These are phyloP conservation scores for Cladosporium velox DNA, from an alignment of 2,329 filamentous ascomycete species.

Conservation along the genomic window DNA sequence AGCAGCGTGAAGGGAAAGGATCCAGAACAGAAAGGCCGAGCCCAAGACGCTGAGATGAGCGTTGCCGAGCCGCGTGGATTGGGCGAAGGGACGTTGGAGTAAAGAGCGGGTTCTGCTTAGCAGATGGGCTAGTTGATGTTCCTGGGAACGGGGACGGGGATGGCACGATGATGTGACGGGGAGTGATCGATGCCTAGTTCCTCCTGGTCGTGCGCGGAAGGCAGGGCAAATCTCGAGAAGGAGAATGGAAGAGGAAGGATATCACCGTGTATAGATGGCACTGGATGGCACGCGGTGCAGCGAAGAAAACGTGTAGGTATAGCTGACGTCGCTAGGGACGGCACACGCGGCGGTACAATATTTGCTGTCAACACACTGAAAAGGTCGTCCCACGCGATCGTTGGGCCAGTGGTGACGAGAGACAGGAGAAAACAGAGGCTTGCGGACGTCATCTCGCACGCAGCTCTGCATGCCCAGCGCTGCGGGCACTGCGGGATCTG, in stretches of 20 bases:
- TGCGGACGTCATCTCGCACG: slow-evolving; percentile 19
- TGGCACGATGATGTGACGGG: slow-evolving; percentile 11
- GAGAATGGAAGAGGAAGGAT: background rate
- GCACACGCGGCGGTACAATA: slow-evolving; percentile 15
- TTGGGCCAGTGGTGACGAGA: slow-evolving; percentile 8
- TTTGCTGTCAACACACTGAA: background rate
- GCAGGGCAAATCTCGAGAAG: background rate
- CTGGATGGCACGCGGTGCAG: background rate
- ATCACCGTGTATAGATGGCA: background rate
- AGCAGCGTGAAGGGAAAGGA: background rate
- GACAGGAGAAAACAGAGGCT: background rate
- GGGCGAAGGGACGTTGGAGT: slow-evolving; percentile 14
- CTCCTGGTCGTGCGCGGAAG: background rate
- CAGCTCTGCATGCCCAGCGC: background rate
- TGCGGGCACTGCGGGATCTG: slow-evolving; percentile 9
- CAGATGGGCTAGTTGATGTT: slow-evolving; percentile 8
- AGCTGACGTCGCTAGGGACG: background rate
- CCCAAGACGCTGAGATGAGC: slow-evolving; percentile 7
- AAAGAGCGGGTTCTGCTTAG: slow-evolving; percentile 9
- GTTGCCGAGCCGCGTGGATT: background rate
- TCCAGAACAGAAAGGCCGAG: slow-evolving; percentile 1
- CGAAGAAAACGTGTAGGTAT: background rate
- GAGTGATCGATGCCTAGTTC: slow-evolving; percentile 7
- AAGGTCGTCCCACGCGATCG: background rate
- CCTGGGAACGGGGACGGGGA: background rate